Base-by-base conservation (phyloP, 2,329 filamentous ascomycete genomes). In the Colletotrichum paranaense region DNA sequence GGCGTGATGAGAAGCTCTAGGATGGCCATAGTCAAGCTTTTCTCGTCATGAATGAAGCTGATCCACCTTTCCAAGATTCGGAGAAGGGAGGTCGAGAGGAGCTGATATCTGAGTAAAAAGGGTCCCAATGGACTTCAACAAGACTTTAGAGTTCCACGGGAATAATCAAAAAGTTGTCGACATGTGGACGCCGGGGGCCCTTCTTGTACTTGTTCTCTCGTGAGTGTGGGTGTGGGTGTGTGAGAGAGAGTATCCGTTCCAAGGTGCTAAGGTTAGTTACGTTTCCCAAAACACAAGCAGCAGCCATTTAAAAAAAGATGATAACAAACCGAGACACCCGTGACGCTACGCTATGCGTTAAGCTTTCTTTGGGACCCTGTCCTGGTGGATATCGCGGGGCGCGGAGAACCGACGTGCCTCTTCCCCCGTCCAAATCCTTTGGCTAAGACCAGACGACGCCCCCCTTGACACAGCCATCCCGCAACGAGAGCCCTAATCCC, bases 1-100 rank as follows among this genome's bases (percentile, higher is more conserved):
- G 74, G 74, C 32, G 74, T 68, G 46, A 72, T 24, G 38, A 75
- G 46, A 11, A 72, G 62, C 59, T 67, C 58, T 5, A 60, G 16
- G 42, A 75, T 42, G 38, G 74, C 59, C 74, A 75, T 75, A 14
- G 56, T 63, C 12, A 19, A 24, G 26, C 6, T 57, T 16, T 26
- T 46, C 32, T 32, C 8, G 19, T 49, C 12, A 14, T 8, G 9
- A 22, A 46, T n/a, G 22, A 8, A 1, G 60, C 28, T 14, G 26
- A 6, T 4, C 5, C 24, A 49, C 35, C 5, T 22, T n/a, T 55
- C 35, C 12, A 26, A 53, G 46, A 24, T 9, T 32, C 22, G 30
- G 8, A n/a, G 16, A 32, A 56, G 56, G 22, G 46, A 53, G 38
- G 16, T 26, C 19, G 46, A 42, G 49, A n/a, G 32, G 63, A 35